A percentile compares a stretch with the other conserved stretches of the same genome.
Evolutionary conservation across 2,329 filamentous ascomycete species (phyloP).

Genomic region (Beauveria medogensis): DNA sequence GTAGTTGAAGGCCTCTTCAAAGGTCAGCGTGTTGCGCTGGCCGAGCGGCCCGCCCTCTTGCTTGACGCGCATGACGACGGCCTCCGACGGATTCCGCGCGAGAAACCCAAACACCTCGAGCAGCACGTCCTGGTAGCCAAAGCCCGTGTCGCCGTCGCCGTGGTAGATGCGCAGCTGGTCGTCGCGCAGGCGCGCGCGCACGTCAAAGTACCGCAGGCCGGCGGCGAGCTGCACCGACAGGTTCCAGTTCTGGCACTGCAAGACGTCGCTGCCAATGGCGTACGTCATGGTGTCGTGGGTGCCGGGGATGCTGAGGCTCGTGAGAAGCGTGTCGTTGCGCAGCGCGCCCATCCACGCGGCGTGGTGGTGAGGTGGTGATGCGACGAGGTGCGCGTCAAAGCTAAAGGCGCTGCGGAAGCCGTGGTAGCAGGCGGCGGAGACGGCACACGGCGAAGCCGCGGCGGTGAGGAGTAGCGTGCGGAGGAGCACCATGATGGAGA

Average conservation of each 20-base stretch:
- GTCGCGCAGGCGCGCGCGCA: slow-evolving; percentile 36
- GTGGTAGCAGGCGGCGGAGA: slow-evolving; percentile 22
- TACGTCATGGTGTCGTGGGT: slow-evolving; percentile 48
- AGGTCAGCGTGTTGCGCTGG: slow-evolving; percentile 28
- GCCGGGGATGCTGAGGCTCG: slow-evolving; percentile 41
- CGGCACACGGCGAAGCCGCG: slow-evolving; percentile 18
- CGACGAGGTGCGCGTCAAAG: slow-evolving; percentile 22
- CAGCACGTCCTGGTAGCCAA: slow-evolving; percentile 35
- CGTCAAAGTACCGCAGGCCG: slow-evolving; percentile 42
- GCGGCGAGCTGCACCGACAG: slow-evolving; percentile 35
- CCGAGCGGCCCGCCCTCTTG: slow-evolving; percentile 35
- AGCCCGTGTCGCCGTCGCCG: slow-evolving; percentile 35
- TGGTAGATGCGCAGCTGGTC: slow-evolving; percentile 40
- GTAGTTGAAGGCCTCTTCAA: slow-evolving; percentile 36
- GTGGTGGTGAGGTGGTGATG: slow-evolving; percentile 16
- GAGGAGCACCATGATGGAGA: slow-evolving; percentile 17
- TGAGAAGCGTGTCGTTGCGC: slow-evolving; percentile 32
- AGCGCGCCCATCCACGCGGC: slow-evolving; percentile 32
- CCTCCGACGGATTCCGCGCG: slow-evolving; percentile 34
- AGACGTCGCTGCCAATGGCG: slow-evolving; percentile 24
- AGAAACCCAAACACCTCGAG: slow-evolving; percentile 38
- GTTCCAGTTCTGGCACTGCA: slow-evolving; percentile 41
- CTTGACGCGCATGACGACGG: slow-evolving; percentile 43
- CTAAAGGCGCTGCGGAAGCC: slow-evolving; percentile 27
- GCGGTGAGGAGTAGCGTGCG: slow-evolving; percentile 15